phyloP scores from a whole-genome alignment of 495 filamentous ascomycete species.

The Penicillium herquei region DNA sequence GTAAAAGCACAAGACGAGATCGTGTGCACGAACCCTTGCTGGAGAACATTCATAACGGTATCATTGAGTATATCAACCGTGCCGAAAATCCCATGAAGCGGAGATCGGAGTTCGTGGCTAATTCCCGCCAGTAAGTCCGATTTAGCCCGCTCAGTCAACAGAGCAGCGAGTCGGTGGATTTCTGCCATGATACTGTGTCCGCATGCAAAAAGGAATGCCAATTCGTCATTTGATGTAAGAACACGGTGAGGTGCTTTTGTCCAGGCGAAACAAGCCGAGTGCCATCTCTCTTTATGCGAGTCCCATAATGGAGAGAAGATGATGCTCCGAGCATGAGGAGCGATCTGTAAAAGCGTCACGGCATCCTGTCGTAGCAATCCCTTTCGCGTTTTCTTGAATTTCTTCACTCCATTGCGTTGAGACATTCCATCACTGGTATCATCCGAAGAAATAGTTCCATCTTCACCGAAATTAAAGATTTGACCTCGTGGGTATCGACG shows the following conservation, averaged over 20 bases:
- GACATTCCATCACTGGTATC: constrained; percentile 10
- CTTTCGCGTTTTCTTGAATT: constrained; percentile 14
- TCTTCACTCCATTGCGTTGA: constrained; percentile 7
- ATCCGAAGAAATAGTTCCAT: constrained; percentile 14
- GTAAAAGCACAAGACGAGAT: constrained; percentile 63
- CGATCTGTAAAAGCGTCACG: constrained; percentile 10
- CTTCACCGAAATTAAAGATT: constrained; percentile 19
- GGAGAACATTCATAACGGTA: constrained; percentile 45
- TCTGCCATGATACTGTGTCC: constrained; percentile 60
- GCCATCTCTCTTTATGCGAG: constrained; percentile 22
- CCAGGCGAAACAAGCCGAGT: constrained; percentile 49
- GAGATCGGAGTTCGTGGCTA: constrained; percentile 64
- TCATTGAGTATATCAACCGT: constrained; percentile 59
- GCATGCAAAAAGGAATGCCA: constrained; percentile 51
- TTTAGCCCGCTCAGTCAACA: constrained; percentile 49
- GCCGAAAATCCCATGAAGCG: constrained; percentile 61
- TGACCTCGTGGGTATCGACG: constrained; percentile 17
- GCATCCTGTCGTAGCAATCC: constrained; percentile 14
- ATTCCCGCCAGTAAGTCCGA: constrained; percentile 63
- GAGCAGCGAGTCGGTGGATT: constrained; percentile 47
- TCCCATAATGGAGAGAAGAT: constrained; percentile 21
- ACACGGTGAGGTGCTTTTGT: constrained; percentile 35
- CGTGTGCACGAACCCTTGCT: constrained; percentile 55
- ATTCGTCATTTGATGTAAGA: constrained; percentile 38
- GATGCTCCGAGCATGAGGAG: constrained; percentile 18